phyloP scores from a whole-genome alignment of 1,139 yeast genomes.

The Diutina catenulata region DNA sequence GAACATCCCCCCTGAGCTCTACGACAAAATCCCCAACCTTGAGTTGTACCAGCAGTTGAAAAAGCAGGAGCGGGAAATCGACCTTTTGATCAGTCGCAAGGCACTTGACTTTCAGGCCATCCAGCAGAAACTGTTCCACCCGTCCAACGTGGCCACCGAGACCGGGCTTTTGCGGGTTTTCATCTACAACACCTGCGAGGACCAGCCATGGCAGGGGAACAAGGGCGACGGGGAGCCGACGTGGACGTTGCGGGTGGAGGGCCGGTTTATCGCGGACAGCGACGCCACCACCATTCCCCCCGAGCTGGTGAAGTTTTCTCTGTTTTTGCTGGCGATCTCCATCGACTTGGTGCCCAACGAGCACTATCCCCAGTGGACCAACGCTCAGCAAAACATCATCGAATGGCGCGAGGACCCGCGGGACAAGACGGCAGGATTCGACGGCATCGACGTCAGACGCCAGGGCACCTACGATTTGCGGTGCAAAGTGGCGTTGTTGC shows the following conservation, averaged over 20 bases:
- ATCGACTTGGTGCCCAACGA: conserved; percentile 52
- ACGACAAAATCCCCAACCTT: conserved; percentile 61
- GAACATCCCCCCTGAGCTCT: conserved; percentile 49
- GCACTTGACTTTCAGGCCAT: conserved; percentile 78
- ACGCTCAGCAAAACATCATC: conserved; percentile 22
- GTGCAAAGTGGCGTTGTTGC: conserved; percentile 67
- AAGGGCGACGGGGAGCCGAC: conserved; percentile 30
- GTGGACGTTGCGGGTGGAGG: conserved; percentile 88
- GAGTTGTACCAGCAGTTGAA: conserved; percentile 55
- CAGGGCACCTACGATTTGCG: conserved; percentile 57
- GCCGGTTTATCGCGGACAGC: conserved; percentile 42
- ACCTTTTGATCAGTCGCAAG: conserved; percentile 71
- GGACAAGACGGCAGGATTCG: conserved; percentile 32
- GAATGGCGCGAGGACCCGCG: conserved; percentile 28
- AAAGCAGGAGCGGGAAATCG: conserved; percentile 72
- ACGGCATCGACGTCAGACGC: conserved; percentile 81
- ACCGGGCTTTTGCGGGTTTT: conserved; percentile 61
- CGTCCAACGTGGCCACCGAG: conserved; percentile 31
- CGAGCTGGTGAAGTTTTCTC: conserved; percentile 45
- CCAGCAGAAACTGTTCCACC: conserved; percentile 35
- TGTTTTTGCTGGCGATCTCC: conserved; percentile 73
- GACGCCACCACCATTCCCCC: conserved; percentile 16
- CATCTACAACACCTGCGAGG: conserved; percentile 69
- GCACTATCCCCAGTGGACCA: conserved; percentile 26
- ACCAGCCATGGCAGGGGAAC: conserved; percentile 83